Evolutionary conservation across 169 alveolate species (phyloP), one percentile per base, ranked within the genome.

Genomic region (Sarcocystis neurona): DNA sequence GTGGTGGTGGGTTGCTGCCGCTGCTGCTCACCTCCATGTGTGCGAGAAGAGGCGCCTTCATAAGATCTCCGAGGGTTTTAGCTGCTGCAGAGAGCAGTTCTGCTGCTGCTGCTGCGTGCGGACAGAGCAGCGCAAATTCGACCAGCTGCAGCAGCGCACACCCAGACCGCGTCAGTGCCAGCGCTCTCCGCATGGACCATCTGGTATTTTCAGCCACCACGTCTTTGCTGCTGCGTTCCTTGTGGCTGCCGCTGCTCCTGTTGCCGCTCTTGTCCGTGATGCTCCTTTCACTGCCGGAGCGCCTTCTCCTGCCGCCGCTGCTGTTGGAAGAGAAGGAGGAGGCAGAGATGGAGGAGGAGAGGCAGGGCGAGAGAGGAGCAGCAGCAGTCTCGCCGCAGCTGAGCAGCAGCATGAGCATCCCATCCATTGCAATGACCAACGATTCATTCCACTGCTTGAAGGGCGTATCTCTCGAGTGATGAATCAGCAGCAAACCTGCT

Each of bases 361-460:
- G 66, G 12, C 30, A 53, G n/a, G 39, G 77, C 43, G n/a, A 23
- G 3, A 20, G 79, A 0, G 34, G 43, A 23, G 82, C 47, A 12
- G 50, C 58, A 39, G 20, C 34, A 6, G 47, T 39, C 6, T n/a
- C 53, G 56, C 56, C 58, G n/a, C 82, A 72, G 82, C 32, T 12
- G 82, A 72, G 56, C 12, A 72, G 82, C 39, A 41, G 82, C 82
- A 37, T 39, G 32, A 37, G 82, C 30, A 39, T 34, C 10, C 84
- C 84, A 41, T 75, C 63, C 66, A 75, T n/a, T 10, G 84, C 60
- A 20, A 75, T 39, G 56, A 75, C 84, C 3, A 75, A 37, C 0
- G 84, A 44, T 34, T 75, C 84, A 10, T 20, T 63, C 84, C 84
- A 75, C 63, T 75, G 84, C 63, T 75, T 75, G 44, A 20, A 58